These are phyloP conservation scores for Wickerhamomyces chaumierensis DNA, from an alignment of 805 yeast species.

Conservation along the genomic window DNA sequence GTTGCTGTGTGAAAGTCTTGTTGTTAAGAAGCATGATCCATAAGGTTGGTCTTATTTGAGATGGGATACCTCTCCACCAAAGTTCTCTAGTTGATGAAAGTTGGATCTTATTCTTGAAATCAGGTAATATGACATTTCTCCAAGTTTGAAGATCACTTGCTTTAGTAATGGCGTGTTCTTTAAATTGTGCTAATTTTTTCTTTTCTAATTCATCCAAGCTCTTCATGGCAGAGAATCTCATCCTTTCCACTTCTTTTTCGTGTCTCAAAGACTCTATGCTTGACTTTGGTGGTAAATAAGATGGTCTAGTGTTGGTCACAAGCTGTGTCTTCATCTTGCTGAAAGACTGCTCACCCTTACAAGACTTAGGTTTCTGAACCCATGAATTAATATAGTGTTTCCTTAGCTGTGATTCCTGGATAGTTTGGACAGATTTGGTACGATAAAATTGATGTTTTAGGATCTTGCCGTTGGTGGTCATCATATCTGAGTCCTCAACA, in stretches of 20 bases:
- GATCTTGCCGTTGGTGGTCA: slow-evolving; percentile 11
- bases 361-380: slow-evolving; percentile 21
- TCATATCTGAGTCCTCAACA: slow-evolving; percentile 2
- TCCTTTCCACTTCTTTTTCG: slow-evolving; percentile 35
- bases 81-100: slow-evolving; percentile 34
- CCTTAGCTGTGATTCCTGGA: slow-evolving; percentile 22
- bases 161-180: slow-evolving; percentile 22
- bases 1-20: slow-evolving; percentile 10
- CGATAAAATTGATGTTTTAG: slow-evolving; percentile 14
- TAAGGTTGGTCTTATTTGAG: slow-evolving; percentile 29
- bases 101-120: slow-evolving; percentile 23
- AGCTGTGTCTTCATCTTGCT: slow-evolving; percentile 12
- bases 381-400: slow-evolving; percentile 7
- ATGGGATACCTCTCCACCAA: slow-evolving; percentile 53
- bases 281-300: slow-evolving; percentile 57
- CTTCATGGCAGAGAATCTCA: slow-evolving; percentile 30
- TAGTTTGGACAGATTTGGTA: slow-evolving; percentile 20
- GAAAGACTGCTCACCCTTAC: slow-evolving; percentile 8
- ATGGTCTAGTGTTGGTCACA: slow-evolving; percentile 45
- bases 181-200: slow-evolving; percentile 21
- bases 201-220: slow-evolving; percentile 25
- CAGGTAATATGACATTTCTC: slow-evolving; percentile 27
- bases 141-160: slow-evolving; percentile 30
- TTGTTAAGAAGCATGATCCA: slow-evolving; percentile 41
- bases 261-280: slow-evolving; percentile 42